Evolutionary conservation across 1,139 yeast species (phyloP), one percentile per base, ranked within the genome.

Genomic region (Trichomonascaceae sp.): DNA sequence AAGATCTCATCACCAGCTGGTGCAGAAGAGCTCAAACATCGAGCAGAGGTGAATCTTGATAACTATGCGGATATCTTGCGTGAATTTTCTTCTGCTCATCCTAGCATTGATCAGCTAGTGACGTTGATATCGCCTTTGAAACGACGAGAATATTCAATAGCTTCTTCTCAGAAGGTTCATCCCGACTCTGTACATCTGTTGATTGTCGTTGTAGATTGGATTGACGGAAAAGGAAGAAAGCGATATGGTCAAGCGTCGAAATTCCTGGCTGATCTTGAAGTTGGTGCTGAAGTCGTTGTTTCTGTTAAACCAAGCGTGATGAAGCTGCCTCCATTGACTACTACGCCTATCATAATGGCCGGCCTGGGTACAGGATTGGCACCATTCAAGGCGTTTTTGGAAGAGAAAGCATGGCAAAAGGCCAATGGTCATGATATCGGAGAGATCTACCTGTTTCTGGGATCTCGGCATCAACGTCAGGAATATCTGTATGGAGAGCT

Each of bases 331-430:
- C 87, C 93, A 63, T 78, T 82, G 59, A 79, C 96, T 10, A 81
- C 84, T 49, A 95, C 88, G 69, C 98, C 99, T 32, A 86, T 93
- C 64, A 84, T 93, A 59, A 91, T 93, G 98, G 85, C 96, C 61
- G 99, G 99, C 65, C 79, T 93, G 62, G 99, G 99, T 73, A 93
- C 99, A 55, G 99, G 99, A 60, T 80, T 93, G 65, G 99, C 99
- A 20, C 99, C 99, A 55, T 93, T 93, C 83, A 91, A 93, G 77
- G 99, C 98, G 0, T 90, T 93, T 67, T 81, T 91, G 57, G 98
- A 93, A 73, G 98, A 93, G 74, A 91, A 90, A 76, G 81, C 87
- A 65, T 89, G 95, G 91, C 98, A 93, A 76, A 78, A 84, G 70
- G 80, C 85, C 63, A 95, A 89, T 70, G 98, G 98, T 50, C 70